Base-by-base conservation (phyloP, 2,329 filamentous ascomycete genomes). In the Monosporascus cannonballus region DNA sequence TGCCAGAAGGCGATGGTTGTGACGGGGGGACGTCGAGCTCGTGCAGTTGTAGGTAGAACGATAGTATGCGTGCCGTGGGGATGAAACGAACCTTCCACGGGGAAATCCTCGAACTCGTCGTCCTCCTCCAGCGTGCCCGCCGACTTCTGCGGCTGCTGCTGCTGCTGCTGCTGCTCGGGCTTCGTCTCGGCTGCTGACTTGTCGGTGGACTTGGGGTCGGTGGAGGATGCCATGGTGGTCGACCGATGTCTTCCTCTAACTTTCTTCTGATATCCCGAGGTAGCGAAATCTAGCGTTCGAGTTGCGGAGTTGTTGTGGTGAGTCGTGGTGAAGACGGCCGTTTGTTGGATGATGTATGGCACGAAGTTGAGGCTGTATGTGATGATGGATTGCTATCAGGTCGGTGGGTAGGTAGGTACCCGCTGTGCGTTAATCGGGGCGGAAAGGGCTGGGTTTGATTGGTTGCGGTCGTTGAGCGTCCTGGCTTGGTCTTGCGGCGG, bases 81-180 rank as follows among this genome's bases (percentile, higher is more conserved):
- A 18, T 9, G 15, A 4, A 15, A 67, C 76, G 42, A 74, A 96
- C 94, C 91, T 75, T 99, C 93, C 52, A 96, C 89, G 25, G 94
- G 94, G 67, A 99, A 99, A 71, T 99, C 94, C 70, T 99, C 94
- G 66, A 99, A 99, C 76, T 99, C 94, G 71, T 99, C 94, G 68
- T 99, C 94, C 71, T 99, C 94, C 71, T 96, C 94, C 27, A 97
- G 80, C 54, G 88, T 82, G 36, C 86, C 76, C 51, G 77, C 71
- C 54, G 83, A 77, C 71, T 87, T 87, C 67, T 84, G 76, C 65
- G 83, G 76, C 60, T 77, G 75, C 61, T 78, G 75, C 54, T 70
- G 6, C 41, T 70, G 6, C 41, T 46, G 67, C 49, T 77, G 74
- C 52, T 73, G 69, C 56, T 73, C 70, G 72, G 76, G 64, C 65